Percentiles rank a stretch among this genome's conserved stretches.
Evolutionary conservation across 2,329 filamentous ascomycete genomes (phyloP).

Genomic region (Paraphoma sp.): DNA sequence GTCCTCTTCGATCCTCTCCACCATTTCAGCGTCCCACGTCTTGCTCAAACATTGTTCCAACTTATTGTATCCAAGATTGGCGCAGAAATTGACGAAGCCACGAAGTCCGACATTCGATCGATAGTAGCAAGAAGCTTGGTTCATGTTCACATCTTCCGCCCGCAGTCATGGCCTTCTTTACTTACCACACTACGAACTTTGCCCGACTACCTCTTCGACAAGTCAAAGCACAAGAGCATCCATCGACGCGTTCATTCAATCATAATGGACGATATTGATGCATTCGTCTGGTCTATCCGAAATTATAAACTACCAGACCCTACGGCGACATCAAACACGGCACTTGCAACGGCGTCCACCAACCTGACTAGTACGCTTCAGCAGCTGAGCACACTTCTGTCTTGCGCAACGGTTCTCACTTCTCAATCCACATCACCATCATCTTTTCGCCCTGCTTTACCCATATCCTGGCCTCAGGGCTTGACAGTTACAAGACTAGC

Average conservation of each 20-base stretch:
- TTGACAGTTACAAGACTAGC: conserved; percentile 40
- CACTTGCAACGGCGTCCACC: conserved; percentile 19
- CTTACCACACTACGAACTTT: conserved; percentile 58
- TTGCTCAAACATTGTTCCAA: conserved; percentile 49
- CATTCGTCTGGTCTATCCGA: conserved; percentile 50
- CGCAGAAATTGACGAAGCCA: background rate
- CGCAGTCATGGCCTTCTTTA: conserved; percentile 58
- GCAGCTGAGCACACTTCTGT: conserved; percentile 13
- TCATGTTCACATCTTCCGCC: conserved; percentile 66
- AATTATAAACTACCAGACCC: background rate
- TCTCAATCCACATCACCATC: conserved; percentile 15
- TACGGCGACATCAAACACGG: conserved; percentile 3
- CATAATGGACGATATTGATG: conserved; percentile 61
- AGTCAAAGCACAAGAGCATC: conserved; percentile 57
- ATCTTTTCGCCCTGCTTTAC: conserved; percentile 24
- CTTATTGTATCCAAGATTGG: conserved; percentile 10
- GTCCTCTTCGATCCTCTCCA: conserved; percentile 64
- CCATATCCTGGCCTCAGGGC: conserved; percentile 36
- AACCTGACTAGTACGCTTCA: conserved; percentile 18
- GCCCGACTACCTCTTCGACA: conserved; percentile 58
- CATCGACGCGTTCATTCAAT: conserved; percentile 57
- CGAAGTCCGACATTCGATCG: conserved; percentile 18
- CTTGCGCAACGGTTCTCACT: conserved; percentile 19
- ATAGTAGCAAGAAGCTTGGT: conserved; percentile 52
- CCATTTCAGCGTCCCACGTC: conserved; percentile 59